A percentile compares a stretch with the other conserved stretches of the same genome.
Conservation (phyloP, 2,329 filamentous ascomycete species). For the Paracorniculantispora psalliotae region DNA sequence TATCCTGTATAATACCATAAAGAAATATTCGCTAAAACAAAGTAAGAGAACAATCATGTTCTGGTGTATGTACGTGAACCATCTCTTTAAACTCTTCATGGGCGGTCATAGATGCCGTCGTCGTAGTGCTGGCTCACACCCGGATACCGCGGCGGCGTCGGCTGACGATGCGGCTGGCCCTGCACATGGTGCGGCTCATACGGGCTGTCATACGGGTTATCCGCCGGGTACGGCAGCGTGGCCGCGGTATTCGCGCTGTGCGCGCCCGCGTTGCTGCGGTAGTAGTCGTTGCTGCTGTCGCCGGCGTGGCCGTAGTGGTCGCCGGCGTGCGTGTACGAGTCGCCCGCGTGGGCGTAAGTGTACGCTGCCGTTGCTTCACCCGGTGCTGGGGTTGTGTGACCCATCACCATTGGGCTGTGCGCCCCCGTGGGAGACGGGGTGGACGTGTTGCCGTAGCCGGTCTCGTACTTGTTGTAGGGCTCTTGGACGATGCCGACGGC, state of each 20-base stretch:
- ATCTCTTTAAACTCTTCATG: conserved; percentile 11
- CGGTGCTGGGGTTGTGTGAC: background rate
- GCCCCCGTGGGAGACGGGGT: background rate
- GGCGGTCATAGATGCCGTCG: conserved; percentile 33
- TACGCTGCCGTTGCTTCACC: background rate
- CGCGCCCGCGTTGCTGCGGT: background rate
- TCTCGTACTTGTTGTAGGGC: conserved; percentile 24
- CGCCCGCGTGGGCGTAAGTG: conserved; percentile 1
- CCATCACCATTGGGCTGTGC: background rate
- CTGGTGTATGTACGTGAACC: background rate
- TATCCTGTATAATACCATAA: background rate
- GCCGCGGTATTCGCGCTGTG: background rate
- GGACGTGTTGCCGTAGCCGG: conserved; percentile 11
- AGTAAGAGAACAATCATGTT: background rate
- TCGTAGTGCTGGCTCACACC: conserved; percentile 29
- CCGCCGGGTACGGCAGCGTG: conserved; percentile 8
- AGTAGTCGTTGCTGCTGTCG: conserved; percentile 5
- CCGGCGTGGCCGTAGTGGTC: conserved; percentile 10
- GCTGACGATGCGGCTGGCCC: background rate
- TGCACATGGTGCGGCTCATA: background rate
- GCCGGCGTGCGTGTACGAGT: conserved; percentile 9
- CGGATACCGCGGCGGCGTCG: conserved; percentile 14
- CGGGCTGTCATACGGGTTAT: conserved; percentile 7
- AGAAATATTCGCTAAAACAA: background rate
- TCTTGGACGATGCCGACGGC: conserved; percentile 26